Percentiles rank a stretch among this genome's conserved stretches.
Evolutionary conservation across 2,329 filamentous ascomycete genomes (phyloP).

Genomic region (Arthrinium phaeospermum): DNA sequence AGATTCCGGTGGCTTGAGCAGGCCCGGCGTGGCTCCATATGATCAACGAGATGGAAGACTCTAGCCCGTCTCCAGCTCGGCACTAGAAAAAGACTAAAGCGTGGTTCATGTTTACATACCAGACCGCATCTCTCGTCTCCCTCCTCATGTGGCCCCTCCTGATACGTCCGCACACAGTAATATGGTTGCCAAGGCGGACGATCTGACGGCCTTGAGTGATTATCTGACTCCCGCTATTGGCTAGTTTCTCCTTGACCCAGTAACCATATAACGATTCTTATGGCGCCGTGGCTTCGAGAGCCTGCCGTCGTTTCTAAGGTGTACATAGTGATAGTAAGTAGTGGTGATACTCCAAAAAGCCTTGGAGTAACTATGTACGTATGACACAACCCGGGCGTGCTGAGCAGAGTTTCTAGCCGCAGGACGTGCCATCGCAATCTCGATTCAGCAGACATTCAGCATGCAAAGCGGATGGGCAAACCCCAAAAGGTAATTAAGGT

Average conservation of each 20-base stretch:
- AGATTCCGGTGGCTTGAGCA: conserved; percentile 12
- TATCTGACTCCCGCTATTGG: not conserved
- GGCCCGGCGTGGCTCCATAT: conserved; percentile 7
- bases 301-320: not conserved
- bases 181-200: not conserved
- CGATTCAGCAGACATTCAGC: not conserved
- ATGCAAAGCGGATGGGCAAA: not conserved
- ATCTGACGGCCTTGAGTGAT: not conserved
- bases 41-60: not conserved
- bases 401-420: not conserved
- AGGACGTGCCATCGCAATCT: not conserved
- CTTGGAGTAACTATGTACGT: not conserved
- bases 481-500: not conserved
- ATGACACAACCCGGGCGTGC: not conserved
- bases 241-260: not conserved
- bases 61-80: not conserved
- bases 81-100: not conserved
- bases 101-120: not conserved
- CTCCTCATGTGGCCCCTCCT: conserved; percentile 10
- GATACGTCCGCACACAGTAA: conserved; percentile 10
- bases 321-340: too few relatives aligned
- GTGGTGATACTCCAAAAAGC: not conserved
- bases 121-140: not conserved
- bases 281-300: not conserved
- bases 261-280: not conserved